Percentiles rank a stretch among this genome's conserved stretches.
phyloP scores from a whole-genome alignment of 75 land plant species.

The Ceratopteris richardii region DNA sequence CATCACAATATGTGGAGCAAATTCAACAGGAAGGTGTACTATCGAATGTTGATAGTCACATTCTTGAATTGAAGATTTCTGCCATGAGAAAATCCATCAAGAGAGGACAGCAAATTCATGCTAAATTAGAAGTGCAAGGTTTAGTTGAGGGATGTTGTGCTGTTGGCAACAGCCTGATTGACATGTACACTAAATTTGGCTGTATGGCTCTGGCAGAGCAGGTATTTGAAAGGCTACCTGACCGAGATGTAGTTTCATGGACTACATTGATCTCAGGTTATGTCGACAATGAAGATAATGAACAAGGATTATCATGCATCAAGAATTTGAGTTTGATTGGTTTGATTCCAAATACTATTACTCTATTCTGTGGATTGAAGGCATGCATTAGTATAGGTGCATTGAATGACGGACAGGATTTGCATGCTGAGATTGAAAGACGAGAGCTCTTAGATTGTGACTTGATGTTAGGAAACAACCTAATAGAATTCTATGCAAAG shows the following conservation, averaged over 20 bases:
- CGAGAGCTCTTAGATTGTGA: neutral
- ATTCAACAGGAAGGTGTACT: constrained; percentile 25
- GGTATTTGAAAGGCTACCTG: constrained; percentile 24
- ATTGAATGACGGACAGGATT: neutral
- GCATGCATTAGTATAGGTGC: constrained; percentile 2
- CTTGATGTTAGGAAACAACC: neutral
- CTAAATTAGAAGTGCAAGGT: constrained; percentile 16
- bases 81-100: constrained; percentile 7
- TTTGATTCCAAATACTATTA: neutral
- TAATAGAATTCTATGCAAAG: constrained; percentile 2
- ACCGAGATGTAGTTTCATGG: constrained; percentile 39
- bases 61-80: constrained; percentile 38
- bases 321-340: neutral
- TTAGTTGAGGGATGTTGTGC: constrained; percentile 25
- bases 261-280: constrained; percentile 45
- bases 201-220: constrained; percentile 31
- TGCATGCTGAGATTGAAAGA: neutral
- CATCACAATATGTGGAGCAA: constrained; percentile 9
- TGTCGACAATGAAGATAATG: neutral
- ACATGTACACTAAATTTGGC: constrained; percentile 45
- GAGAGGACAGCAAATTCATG: constrained; percentile 43
- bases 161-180: constrained; percentile 34
- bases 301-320: neutral
- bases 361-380: neutral
- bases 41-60: constrained; percentile 29